Evolutionary conservation across 2,329 filamentous ascomycete genomes (phyloP).

Genomic region (Arthrobotrys pseudoclavata): DNA sequence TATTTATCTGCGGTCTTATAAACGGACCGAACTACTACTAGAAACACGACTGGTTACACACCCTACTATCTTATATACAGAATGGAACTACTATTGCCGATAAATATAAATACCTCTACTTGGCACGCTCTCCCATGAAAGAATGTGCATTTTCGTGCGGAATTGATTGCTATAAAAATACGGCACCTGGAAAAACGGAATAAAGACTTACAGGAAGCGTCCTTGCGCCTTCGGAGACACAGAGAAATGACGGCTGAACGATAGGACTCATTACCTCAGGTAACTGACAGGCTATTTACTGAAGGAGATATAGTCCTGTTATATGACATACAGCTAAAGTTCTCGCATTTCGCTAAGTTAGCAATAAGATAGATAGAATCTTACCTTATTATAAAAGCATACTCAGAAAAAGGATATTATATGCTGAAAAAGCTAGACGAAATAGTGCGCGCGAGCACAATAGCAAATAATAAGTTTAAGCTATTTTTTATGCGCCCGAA

Average conservation of each 20-base stretch:
- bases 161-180: not conserved
- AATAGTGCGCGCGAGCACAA: no score
- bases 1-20: not conserved
- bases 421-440: not conserved
- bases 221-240: not conserved
- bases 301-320: constrained; percentile 17
- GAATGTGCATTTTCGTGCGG: not conserved
- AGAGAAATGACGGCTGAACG: not conserved
- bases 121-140: not conserved
- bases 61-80: not conserved
- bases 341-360: not conserved
- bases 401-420: not conserved
- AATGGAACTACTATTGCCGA: not conserved
- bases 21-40: not conserved
- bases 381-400: constrained; percentile 4
- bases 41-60: not conserved
- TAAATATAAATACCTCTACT: not conserved
- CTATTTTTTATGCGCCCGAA: not conserved
- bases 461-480: no score
- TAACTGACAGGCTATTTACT: not conserved
- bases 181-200: no score
- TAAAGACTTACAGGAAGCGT: no score
- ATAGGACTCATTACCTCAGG: not conserved
- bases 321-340: constrained; percentile 11
- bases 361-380: not conserved